Evolutionary conservation across 257 asterid species (phyloP).

Genomic region (Rehmannia glutinosa): DNA sequence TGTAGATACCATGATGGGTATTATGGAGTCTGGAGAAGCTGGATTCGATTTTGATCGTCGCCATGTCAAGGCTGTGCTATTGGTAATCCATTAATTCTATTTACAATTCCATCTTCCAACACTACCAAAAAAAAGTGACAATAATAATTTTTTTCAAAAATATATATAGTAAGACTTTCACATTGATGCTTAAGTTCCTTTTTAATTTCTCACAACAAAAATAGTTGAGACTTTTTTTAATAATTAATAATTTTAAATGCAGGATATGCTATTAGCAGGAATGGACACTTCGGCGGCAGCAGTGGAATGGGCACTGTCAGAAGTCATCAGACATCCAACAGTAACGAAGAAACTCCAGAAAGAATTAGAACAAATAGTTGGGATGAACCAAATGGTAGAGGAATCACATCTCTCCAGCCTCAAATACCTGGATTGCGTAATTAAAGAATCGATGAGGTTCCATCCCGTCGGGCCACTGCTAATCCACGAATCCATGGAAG

Average conservation of each 20-base stretch:
- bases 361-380: constrained; percentile 21
- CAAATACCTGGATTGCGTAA: constrained; percentile 17
- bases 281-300: constrained; percentile 31
- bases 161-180: too few relatives aligned
- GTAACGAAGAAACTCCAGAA: constrained; percentile 26
- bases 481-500: constrained; percentile 28
- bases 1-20: constrained; percentile 27
- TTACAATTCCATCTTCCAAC: too few relatives aligned
- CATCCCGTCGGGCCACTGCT: constrained; percentile 26
- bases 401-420: constrained; percentile 25
- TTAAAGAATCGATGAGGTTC: constrained; percentile 29
- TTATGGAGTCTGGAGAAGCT: constrained; percentile 30
- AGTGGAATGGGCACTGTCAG: constrained; percentile 31
- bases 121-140: too few relatives aligned
- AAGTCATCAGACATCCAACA: constrained; percentile 22
- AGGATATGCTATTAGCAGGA: constrained; percentile 32
- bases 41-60: constrained; percentile 35
- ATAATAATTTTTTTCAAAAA: too few relatives aligned
- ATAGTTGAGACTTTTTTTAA: too few relatives aligned
- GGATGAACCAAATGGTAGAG: constrained; percentile 24
- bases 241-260: too few relatives aligned
- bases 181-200: too few relatives aligned
- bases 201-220: background rate
- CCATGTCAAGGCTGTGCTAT: constrained; percentile 35
- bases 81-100: constrained; percentile 13